Percentiles rank a stretch among this genome's conserved stretches.
Evolutionary conservation across 345 rosid species (phyloP).

Genomic region (Sisymbrium altissimum): DNA sequence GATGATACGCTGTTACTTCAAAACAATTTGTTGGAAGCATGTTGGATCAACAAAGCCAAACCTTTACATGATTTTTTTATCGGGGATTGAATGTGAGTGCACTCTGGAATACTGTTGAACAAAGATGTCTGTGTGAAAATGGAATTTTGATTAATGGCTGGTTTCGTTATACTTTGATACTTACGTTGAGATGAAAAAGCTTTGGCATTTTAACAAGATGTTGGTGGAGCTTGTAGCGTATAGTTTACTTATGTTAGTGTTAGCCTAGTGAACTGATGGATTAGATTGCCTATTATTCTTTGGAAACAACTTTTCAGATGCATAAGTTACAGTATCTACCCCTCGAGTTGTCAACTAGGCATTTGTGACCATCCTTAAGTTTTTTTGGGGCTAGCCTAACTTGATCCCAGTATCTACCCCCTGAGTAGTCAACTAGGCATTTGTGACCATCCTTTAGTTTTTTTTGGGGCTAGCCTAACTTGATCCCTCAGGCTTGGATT

Average conservation of each 20-base stretch:
- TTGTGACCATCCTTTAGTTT: background rate
- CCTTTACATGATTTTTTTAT: background rate
- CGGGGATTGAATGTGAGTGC: background rate
- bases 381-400: background rate
- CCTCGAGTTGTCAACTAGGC: background rate
- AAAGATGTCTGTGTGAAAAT: background rate
- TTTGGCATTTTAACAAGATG: background rate
- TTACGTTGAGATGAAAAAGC: background rate
- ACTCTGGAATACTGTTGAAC: background rate
- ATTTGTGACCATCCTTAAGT: background rate
- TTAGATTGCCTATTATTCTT: background rate
- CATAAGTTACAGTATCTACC: background rate
- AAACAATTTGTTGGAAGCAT: background rate
- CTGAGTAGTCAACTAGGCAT: background rate
- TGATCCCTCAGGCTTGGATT: background rate
- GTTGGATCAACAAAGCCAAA: background rate
- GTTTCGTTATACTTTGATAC: background rate
- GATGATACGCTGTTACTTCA: background rate
- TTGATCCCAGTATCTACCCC: background rate
- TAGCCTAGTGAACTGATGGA: slow-evolving; percentile 8
- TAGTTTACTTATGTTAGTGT: background rate
- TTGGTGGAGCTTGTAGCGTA: background rate
- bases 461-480: background rate
- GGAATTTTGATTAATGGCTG: background rate
- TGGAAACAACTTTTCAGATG: background rate